Conservation (phyloP, 331 rosid genomes). For the Dryas integrifolia region DNA sequence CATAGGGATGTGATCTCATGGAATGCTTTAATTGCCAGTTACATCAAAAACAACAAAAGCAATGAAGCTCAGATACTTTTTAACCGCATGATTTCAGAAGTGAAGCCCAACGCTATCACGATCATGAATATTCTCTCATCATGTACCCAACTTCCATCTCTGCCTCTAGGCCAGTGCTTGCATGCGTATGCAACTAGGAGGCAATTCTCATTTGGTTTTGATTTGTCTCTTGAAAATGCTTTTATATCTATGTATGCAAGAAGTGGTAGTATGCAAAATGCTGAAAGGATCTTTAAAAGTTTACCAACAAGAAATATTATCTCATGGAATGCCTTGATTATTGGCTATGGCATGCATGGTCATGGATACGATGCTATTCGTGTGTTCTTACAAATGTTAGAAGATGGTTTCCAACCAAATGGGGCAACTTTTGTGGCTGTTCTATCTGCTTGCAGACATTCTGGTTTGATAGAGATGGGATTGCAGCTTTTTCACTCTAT, state of each 20-base stretch:
- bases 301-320: constrained; percentile 31
- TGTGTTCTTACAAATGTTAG: constrained; percentile 35
- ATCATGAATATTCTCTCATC: constrained; percentile 44
- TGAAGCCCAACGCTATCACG: constrained; percentile 40
- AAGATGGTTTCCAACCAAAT: constrained; percentile 38
- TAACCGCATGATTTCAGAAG: constrained; percentile 41
- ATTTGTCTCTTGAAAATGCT: constrained; percentile 40
- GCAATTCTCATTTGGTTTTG: constrained; percentile 7
- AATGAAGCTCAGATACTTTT: constrained; percentile 36
- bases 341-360: constrained; percentile 48
- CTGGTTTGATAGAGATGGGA: constrained; percentile 38
- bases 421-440: constrained; percentile 37
- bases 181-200: constrained; percentile 39
- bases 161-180: constrained; percentile 41
- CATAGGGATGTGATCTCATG: constrained; percentile 42
- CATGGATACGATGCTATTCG: constrained; percentile 36
- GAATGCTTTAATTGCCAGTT: constrained; percentile 44
- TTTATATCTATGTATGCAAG: constrained; percentile 42
- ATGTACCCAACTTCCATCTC: constrained; percentile 40
- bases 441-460: constrained; percentile 55
- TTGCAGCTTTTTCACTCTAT: constrained; percentile 40
- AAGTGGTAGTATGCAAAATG: constrained; percentile 43
- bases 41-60: constrained; percentile 29
- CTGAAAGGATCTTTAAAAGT: constrained; percentile 35
- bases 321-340: constrained; percentile 51